Evolutionary conservation across 2,329 filamentous ascomycete species (phyloP).

Genomic region (Scedosporium boydii): DNA sequence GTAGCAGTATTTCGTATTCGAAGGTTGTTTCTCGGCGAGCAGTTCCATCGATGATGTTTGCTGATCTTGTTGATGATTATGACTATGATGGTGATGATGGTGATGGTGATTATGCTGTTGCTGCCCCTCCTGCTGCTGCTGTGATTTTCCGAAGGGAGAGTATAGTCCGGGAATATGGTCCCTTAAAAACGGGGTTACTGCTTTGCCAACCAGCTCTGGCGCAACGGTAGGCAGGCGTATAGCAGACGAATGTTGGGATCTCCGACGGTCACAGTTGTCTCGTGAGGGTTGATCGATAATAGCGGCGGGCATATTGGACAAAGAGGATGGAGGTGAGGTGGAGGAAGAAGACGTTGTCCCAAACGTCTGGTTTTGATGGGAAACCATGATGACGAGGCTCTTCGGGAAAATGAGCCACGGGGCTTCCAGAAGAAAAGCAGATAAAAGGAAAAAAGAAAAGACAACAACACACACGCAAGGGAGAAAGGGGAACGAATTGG

Average conservation of each 20-base stretch:
- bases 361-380: not conserved
- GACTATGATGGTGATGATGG: slow-evolving; percentile 10
- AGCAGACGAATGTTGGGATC: slow-evolving; percentile 38
- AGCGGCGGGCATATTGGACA: slow-evolving; percentile 8
- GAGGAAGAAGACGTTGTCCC: not conserved
- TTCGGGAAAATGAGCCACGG: not conserved
- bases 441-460: not conserved
- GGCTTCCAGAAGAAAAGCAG: not conserved
- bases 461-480: not conserved
- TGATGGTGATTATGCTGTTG: slow-evolving; percentile 10
- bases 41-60: slow-evolving; percentile 20
- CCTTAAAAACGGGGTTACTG: slow-evolving; percentile 78
- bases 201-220: slow-evolving; percentile 61
- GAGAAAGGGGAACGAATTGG: not conserved
- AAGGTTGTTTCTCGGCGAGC: slow-evolving; percentile 39
- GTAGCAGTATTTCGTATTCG: slow-evolving; percentile 90
- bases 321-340: slow-evolving; percentile 1
- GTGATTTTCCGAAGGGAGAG: slow-evolving; percentile 61
- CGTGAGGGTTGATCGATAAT: slow-evolving; percentile 11
- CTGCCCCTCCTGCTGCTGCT: slow-evolving; percentile 20
- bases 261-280: slow-evolving; percentile 41
- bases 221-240: slow-evolving; percentile 47
- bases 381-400: not conserved
- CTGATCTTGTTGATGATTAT: not conserved
- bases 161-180: slow-evolving; percentile 88